A percentile compares a stretch with the other conserved stretches of the same genome.
Evolutionary conservation across 441 rosid genomes (phyloP).

Genomic region (Erodium texanum): DNA sequence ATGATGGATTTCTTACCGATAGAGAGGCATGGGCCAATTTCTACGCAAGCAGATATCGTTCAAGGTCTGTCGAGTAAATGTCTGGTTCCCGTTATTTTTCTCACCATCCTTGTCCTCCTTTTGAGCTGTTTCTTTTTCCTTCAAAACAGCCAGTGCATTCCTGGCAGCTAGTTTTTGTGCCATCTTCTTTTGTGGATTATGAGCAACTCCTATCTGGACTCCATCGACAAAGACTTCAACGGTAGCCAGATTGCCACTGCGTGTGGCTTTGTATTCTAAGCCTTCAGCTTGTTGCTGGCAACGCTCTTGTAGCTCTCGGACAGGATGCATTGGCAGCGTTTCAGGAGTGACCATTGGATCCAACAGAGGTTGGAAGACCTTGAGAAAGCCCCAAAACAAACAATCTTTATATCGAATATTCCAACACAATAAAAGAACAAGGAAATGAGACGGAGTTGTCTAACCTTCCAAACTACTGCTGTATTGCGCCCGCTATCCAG

Average conservation of each 20-base stretch:
- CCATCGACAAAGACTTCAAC: constrained; percentile 97
- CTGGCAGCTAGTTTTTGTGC: constrained; percentile 99
- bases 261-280: constrained; percentile 78
- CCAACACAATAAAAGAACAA: neutral
- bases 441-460: constrained; percentile 1
- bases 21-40: constrained; percentile 96
- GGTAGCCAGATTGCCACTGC: constrained; percentile 85
- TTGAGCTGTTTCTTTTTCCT: constrained; percentile 59
- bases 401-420: constrained; percentile 11
- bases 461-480: constrained; percentile 79
- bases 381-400: neutral
- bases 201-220: constrained; percentile 80
- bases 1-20: constrained; percentile 41
- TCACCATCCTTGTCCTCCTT: constrained; percentile 43
- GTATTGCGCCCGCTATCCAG: constrained; percentile 81
- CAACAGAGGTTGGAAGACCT: constrained; percentile 91
- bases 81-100: constrained; percentile 70
- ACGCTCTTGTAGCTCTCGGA: constrained; percentile 94
- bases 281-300: constrained; percentile 99
- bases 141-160: constrained; percentile 80
- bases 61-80: constrained; percentile 86
- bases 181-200: constrained; percentile 97
- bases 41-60: constrained; percentile 91
- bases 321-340: constrained; percentile 99
- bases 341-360: constrained; percentile 99